Evolutionary conservation across 2,329 filamentous ascomycete species (phyloP), one percentile per base, ranked within the genome.

Genomic region (Aureobasidium sp.): DNA sequence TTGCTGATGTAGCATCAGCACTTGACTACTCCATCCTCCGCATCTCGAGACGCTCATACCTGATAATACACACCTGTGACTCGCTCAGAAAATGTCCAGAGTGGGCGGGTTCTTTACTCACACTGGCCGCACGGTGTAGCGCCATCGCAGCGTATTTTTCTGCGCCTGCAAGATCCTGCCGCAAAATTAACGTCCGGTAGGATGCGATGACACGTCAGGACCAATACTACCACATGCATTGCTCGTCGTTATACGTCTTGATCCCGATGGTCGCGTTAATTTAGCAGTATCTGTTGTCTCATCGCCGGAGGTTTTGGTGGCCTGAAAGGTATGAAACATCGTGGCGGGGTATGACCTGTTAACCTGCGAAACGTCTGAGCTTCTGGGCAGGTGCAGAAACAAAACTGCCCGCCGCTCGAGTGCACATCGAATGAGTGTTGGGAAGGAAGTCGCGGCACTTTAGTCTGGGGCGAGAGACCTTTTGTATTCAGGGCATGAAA

Each of bases 71-170:
- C 32, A 12, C 57, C 57, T 60, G 13, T 3, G 26, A 42, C 1
- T 5, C 1, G 9, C 17, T 48, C 26, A 47, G 56, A 39, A 36
- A 50, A 2, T 3, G 32, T 29, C 6, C 34, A 37, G 12, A 37
- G 3, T 34, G 4, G 29, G 34, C 15, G 3, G 3, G 1, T 15
- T 37, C 3, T 34, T 8, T 32, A 91, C 63, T 89, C 82, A 72
- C 90, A 94, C 71, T 91, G 89, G 41, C 89, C 88, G 71, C 90
- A 94, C 12, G 90, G 90, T 70, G 90, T 87, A 67, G 87, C 84
- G 61, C 90, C 90, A 76, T 92, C 89, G 71, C 90, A 94, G 66
- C 90, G 87, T 61, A 93, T 93, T 75, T 93, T 94, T 65, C 89
- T 83, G 67, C 89, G 82, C 70, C 91, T 87, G 76, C 89, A 91